These are phyloP conservation scores for Mycena pura DNA, from an alignment of 768 basidiomycete genomes.

Conservation along the genomic window DNA sequence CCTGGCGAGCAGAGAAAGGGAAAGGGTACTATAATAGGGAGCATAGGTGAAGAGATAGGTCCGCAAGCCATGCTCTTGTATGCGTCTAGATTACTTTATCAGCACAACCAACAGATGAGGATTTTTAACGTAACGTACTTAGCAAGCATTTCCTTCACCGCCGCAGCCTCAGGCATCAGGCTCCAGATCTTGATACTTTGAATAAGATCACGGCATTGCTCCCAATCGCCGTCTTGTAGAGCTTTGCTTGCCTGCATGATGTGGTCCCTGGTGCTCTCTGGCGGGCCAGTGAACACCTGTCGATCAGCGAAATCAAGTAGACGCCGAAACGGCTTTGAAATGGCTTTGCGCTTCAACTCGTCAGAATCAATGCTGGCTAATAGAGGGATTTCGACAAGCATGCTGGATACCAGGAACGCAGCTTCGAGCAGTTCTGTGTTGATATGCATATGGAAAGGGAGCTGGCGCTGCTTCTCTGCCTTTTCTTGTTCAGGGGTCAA, in stretches of 20 bases:
- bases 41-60: constrained; percentile 99
- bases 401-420: constrained; percentile 97
- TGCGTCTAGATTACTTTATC: constrained; percentile 70
- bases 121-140: constrained; percentile 60
- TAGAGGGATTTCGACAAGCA: constrained; percentile 97
- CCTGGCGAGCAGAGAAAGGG: constrained; percentile 82
- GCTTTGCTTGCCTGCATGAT: constrained; percentile 99
- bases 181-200: constrained; percentile 98
- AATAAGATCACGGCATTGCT: constrained; percentile 90
- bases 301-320: constrained; percentile 96
- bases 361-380: constrained; percentile 94
- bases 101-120: constrained; percentile 16
- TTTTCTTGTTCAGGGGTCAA: constrained; percentile 96
- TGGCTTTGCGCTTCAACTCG: constrained; percentile 89
- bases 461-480: constrained; percentile 91
- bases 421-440: constrained; percentile 98
- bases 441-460: constrained; percentile 99
- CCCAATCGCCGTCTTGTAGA: constrained; percentile 96
- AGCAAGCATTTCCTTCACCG: constrained; percentile 94
- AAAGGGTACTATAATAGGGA: constrained; percentile 90
- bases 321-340: constrained; percentile 96
- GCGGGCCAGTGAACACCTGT: constrained; percentile 96
- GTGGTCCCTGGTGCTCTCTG: constrained; percentile 98
- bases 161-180: constrained; percentile 86
- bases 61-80: constrained; percentile 95